Evolutionary conservation across 805 yeast genomes (phyloP).

Genomic region (Candida awuae): DNA sequence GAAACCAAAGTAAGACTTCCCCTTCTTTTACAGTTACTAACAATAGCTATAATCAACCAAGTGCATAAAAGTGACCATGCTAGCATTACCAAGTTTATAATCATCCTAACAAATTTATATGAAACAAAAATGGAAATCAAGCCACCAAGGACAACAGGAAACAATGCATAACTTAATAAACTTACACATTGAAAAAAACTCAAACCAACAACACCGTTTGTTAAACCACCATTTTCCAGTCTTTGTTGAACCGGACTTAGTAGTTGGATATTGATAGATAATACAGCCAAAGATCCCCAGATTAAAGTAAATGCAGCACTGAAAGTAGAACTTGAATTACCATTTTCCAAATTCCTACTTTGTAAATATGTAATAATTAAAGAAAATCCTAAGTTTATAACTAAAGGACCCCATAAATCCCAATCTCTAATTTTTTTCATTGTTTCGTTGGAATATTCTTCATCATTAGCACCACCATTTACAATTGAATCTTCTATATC

Average conservation of each 20-base stretch:
- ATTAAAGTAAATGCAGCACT: constrained; percentile 46
- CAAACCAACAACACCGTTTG: constrained; percentile 32
- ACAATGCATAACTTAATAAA: constrained; percentile 48
- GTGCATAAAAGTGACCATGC: constrained; percentile 48
- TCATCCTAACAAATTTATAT: constrained; percentile 36
- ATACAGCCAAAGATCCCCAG: constrained; percentile 41
- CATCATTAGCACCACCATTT: constrained; percentile 5
- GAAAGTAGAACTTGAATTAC: constrained; percentile 39
- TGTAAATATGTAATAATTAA: constrained; percentile 41
- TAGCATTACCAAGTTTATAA: constrained; percentile 34
- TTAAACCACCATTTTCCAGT: constrained; percentile 21
- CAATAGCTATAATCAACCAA: constrained; percentile 42
- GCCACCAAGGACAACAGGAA: constrained; percentile 46
- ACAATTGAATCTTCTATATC: constrained; percentile 21
- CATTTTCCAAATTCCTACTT: constrained; percentile 16
- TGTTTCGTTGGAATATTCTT: constrained; percentile 29
- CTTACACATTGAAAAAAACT: constrained; percentile 49
- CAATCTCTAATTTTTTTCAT: constrained; percentile 39
- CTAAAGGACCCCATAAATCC: constrained; percentile 59
- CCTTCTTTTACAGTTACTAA: constrained; percentile 26
- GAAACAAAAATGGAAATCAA: constrained; percentile 35
- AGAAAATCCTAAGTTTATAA: constrained; percentile 41
- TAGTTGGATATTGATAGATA: constrained; percentile 47
- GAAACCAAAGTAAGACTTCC: constrained; percentile 13
- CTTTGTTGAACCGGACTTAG: constrained; percentile 38